Evolutionary conservation across 441 rosid species (phyloP).

Genomic region (Gossypium laxum): DNA sequence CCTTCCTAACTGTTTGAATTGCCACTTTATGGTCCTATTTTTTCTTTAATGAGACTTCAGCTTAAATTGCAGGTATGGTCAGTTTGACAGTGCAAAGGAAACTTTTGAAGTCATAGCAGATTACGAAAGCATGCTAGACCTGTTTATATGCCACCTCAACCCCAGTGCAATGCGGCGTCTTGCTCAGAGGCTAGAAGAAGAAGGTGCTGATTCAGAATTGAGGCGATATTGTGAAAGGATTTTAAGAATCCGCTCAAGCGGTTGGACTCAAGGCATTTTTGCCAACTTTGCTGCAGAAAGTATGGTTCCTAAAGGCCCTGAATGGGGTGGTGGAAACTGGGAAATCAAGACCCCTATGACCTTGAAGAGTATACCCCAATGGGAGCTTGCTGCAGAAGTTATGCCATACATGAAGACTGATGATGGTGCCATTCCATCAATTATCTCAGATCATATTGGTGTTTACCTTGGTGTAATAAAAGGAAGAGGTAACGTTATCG

Average conservation of each 20-base stretch:
- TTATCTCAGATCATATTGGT: constrained; percentile 81
- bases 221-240: constrained; percentile 89
- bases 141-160: constrained; percentile 94
- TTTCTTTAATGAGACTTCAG: constrained; percentile 12
- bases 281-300: constrained; percentile 98
- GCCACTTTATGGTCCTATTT: neutral
- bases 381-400: constrained; percentile 96
- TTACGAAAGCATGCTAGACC: constrained; percentile 88
- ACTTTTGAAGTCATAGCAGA: constrained; percentile 95
- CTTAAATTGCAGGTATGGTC: constrained; percentile 70
- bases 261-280: constrained; percentile 97
- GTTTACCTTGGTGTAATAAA: constrained; percentile 82
- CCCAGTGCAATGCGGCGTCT: constrained; percentile 98
- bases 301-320: constrained; percentile 96
- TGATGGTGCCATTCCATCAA: constrained; percentile 83
- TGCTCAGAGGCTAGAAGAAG: constrained; percentile 95
- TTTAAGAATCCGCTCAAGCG: constrained; percentile 76
- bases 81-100: constrained; percentile 89
- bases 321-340: constrained; percentile 99
- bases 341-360: constrained; percentile 81
- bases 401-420: constrained; percentile 95
- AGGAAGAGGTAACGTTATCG: constrained; percentile 86
- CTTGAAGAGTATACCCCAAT: constrained; percentile 73
- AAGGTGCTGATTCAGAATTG: constrained; percentile 70
- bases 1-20: neutral